Evolutionary conservation across 768 basidiomycete genomes (phyloP).

Genomic region (Boletus insuetus): DNA sequence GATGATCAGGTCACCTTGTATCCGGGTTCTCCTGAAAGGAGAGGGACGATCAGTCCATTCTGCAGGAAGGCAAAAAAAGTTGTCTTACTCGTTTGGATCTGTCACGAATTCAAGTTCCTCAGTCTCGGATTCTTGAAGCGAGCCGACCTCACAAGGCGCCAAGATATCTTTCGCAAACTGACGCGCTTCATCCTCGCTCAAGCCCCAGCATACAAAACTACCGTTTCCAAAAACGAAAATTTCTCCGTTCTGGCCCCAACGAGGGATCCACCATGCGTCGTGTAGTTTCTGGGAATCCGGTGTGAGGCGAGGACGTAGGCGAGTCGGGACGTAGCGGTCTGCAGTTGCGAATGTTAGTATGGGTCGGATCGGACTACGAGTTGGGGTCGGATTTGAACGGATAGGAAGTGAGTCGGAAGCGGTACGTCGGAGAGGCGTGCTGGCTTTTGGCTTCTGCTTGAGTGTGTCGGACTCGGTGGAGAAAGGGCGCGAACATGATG

Average conservation of each 20-base stretch:
- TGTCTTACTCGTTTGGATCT: constrained; percentile 76
- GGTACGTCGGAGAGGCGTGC: constrained; percentile 76
- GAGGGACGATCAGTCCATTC: constrained; percentile 2
- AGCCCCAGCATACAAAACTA: constrained; percentile 88
- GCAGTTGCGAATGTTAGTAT: constrained; percentile 84
- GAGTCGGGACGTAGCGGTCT: constrained; percentile 72
- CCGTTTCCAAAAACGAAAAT: constrained; percentile 88
- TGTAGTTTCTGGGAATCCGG: constrained; percentile 58
- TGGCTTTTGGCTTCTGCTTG: constrained; percentile 77
- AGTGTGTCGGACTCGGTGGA: constrained; percentile 20
- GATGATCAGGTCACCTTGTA: constrained; percentile 91
- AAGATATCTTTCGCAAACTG: constrained; percentile 66
- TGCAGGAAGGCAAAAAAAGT: too few relatives aligned
- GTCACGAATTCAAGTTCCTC: constrained; percentile 93
- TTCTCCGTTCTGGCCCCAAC: constrained; percentile 73
- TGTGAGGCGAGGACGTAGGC: constrained; percentile 57
- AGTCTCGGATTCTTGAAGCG: constrained; percentile 69
- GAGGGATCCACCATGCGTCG: constrained; percentile 78
- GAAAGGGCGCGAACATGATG: constrained; percentile 8
- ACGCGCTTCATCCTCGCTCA: constrained; percentile 71
- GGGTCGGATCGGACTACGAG: constrained; percentile 69
- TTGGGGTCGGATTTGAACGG: constrained; percentile 82
- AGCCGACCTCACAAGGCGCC: constrained; percentile 56
- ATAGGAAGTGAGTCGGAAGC: constrained; percentile 86
- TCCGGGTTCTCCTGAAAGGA: constrained; percentile 66